Evolutionary conservation across 768 basidiomycete genomes (phyloP).

Genomic region (Leccinum barrowsii): DNA sequence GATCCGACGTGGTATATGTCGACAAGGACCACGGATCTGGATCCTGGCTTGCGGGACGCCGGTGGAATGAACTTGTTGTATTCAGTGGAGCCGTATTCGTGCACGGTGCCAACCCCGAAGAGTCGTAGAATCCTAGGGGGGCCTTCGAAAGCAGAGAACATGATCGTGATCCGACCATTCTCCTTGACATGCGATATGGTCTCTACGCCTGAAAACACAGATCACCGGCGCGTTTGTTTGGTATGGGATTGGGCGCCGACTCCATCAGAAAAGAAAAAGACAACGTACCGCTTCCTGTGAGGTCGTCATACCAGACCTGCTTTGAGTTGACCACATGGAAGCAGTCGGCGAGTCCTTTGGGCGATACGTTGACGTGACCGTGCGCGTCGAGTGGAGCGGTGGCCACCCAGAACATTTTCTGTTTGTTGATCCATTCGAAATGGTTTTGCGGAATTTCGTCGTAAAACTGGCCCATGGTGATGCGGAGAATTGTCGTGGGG

Average conservation of each 20-base stretch:
- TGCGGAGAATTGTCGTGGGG: not conserved
- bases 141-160: conserved; percentile 62
- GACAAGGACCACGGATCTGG: conserved; percentile 56
- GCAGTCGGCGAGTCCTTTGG: conserved; percentile 62
- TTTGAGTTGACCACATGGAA: conserved; percentile 56
- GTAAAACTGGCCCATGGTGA: conserved; percentile 54
- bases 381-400: conserved; percentile 55
- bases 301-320: conserved; percentile 71
- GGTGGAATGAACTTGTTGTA: conserved; percentile 51
- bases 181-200: conserved; percentile 61
- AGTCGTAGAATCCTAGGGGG: conserved; percentile 56
- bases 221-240: not conserved
- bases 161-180: conserved; percentile 59
- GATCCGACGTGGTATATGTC: conserved; percentile 56
- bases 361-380: conserved; percentile 66
- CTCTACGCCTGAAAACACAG: conserved; percentile 43
- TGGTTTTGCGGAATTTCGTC: conserved; percentile 55
- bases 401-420: conserved; percentile 71
- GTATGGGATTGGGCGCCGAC: not conserved
- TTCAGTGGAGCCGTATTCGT: conserved; percentile 62
- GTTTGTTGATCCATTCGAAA: conserved; percentile 55
- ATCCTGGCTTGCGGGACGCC: conserved; percentile 51
- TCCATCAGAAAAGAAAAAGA: not conserved
- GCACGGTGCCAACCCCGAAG: conserved; percentile 54
- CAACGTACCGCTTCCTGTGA: conserved; percentile 58